phyloP scores from a whole-genome alignment of 176 grass and related monocot genomes.

The Oryza longistaminata region DNA sequence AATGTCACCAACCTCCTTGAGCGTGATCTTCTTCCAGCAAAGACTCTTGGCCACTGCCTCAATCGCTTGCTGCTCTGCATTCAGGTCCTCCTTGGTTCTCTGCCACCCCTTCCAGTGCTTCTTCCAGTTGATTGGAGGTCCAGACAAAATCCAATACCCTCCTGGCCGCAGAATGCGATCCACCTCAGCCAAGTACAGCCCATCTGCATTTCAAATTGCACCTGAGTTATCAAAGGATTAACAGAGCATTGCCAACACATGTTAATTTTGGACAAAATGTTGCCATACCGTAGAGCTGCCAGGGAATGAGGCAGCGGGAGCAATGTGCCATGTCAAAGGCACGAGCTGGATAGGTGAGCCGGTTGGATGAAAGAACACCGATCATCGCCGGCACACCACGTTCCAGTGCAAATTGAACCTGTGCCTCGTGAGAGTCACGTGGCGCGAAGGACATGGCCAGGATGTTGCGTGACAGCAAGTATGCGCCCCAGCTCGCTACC shows the following conservation, averaged over 20 bases:
- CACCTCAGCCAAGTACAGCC: conserved; percentile 82
- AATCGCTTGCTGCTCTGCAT: conserved; percentile 66
- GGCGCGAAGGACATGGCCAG: conserved; percentile 93
- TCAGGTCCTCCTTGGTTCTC: conserved; percentile 62
- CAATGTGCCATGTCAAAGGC: conserved; percentile 98
- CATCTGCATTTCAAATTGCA: conserved; percentile 49
- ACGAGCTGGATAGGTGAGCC: conserved; percentile 77
- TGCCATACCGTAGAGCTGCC: conserved; percentile 72
- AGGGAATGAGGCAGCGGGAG: conserved; percentile 93
- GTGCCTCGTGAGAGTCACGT: conserved; percentile 86
- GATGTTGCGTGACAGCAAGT: conserved; percentile 73
- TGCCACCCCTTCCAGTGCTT: conserved; percentile 74
- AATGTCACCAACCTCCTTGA: conserved; percentile 65
- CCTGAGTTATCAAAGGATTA: conserved; percentile 11
- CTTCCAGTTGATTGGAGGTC: conserved; percentile 96
- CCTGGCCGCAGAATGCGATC: conserved; percentile 87
- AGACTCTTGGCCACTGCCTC: conserved; percentile 67
- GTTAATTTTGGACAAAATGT: neutral
- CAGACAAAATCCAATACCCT: conserved; percentile 97
- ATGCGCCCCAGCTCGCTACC: conserved; percentile 96
- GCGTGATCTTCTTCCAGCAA: conserved; percentile 82
- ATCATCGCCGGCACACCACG: conserved; percentile 94
- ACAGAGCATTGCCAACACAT: conserved; percentile 1
- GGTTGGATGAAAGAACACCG: conserved; percentile 76
- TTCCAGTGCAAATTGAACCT: conserved; percentile 97